phyloP scores from a whole-genome alignment of 2,329 filamentous ascomycete species.

The Monosporascus ibericus region DNA sequence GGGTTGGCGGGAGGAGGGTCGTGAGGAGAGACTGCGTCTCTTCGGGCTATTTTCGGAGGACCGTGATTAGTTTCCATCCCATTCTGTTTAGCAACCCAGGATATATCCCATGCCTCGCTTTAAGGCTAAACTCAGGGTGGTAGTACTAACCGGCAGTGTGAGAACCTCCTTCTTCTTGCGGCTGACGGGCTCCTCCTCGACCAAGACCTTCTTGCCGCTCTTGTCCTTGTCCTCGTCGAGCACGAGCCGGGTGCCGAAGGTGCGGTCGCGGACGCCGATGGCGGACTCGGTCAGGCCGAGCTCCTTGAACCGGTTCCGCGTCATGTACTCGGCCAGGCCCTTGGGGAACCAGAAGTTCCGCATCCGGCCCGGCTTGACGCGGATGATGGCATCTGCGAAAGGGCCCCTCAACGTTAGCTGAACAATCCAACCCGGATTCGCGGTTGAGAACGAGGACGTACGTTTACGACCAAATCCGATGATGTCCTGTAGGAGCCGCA shows the following conservation, averaged over 20 bases:
- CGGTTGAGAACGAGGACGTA: constrained; percentile 9
- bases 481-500: constrained; percentile 37
- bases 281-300: constrained; percentile 25
- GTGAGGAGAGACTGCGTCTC: constrained; percentile 29
- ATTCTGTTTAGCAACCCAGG: background rate
- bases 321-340: constrained; percentile 29
- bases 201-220: constrained; percentile 1
- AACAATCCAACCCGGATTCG: no score
- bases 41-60: constrained; percentile 22
- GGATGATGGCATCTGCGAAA: constrained; percentile 26
- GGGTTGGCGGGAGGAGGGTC: constrained; percentile 27
- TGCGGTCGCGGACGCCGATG: constrained; percentile 27
- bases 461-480: constrained; percentile 33
- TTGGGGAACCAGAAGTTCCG: constrained; percentile 29
- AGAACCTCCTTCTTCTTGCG: constrained; percentile 19
- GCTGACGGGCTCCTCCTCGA: constrained; percentile 4
- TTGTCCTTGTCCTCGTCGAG: constrained; percentile 8
- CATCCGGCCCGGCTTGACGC: constrained; percentile 28
- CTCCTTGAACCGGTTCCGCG: constrained; percentile 23
- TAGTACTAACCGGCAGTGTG: constrained; percentile 16
- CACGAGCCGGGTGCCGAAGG: constrained; percentile 18
- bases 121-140: background rate
- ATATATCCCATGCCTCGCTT: no score
- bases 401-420: background rate
- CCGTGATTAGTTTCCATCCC: constrained; percentile 1